Percentiles rank a stretch among this genome's conserved stretches.
Conservation (phyloP, 768 basidiomycete species). For the Podaxis carcinomalis region DNA sequence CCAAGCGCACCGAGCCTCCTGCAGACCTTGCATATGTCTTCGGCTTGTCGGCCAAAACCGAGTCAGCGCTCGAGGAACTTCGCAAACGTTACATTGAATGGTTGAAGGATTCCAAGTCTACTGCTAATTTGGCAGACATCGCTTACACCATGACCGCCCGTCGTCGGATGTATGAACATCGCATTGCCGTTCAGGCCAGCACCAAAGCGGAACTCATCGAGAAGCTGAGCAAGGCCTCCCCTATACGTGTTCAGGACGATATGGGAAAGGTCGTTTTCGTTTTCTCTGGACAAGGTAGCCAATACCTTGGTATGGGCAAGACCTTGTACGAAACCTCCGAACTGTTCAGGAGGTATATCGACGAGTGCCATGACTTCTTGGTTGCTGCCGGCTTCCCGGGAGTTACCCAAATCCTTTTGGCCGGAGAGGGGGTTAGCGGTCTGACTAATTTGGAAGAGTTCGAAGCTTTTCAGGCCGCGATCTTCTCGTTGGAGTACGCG, state of each 20-base stretch:
- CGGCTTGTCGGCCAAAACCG: conserved; percentile 60
- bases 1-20: not conserved
- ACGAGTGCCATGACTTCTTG: conserved; percentile 55
- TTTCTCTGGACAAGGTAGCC: conserved; percentile 72
- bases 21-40: conserved; percentile 35
- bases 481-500: conserved; percentile 61
- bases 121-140: conserved; percentile 37
- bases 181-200: conserved; percentile 45
- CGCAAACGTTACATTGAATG: conserved; percentile 43
- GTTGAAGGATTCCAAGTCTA: conserved; percentile 30
- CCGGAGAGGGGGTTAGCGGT: conserved; percentile 6
- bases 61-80: conserved; percentile 39
- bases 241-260: conserved; percentile 25
- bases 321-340: conserved; percentile 46
- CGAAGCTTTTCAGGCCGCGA: conserved; percentile 46
- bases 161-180: conserved; percentile 48
- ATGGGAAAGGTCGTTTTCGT: conserved; percentile 49
- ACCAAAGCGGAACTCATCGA: conserved; percentile 41
- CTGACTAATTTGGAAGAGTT: conserved; percentile 28
- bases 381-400: conserved; percentile 44
- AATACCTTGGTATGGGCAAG: conserved; percentile 62
- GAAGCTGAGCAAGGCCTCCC: conserved; percentile 33
- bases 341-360: conserved; percentile 46
- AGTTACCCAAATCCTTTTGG: conserved; percentile 19
- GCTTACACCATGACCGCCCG: conserved; percentile 69